Evolutionary conservation across 768 basidiomycete genomes (phyloP), one percentile per base, ranked within the genome.

Genomic region (Xerocomellus amylosporus): DNA sequence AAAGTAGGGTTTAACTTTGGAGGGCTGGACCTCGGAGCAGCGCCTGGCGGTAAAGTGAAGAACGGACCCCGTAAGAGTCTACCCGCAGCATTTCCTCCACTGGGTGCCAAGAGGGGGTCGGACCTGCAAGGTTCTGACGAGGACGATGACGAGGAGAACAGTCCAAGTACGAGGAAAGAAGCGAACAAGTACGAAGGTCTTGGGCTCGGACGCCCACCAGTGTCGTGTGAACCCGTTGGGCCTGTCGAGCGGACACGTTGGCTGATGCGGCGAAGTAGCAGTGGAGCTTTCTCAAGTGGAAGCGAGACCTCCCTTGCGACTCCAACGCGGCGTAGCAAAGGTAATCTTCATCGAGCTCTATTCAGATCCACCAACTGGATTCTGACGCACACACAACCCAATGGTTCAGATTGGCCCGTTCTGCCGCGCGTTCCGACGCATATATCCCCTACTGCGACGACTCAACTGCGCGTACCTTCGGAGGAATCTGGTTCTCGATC

Each of bases 271-370:
- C 77, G 90, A 56, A 90, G 84, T 53, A 91, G 88, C 64, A 90
- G 89, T 59, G 88, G 89, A 14, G 86, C 87, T 2, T 89, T 90
- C 62, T 90, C 89, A 12, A 86, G 82, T 58, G 83, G 87, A 19
- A 87, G 88, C 60, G 88, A 90, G 24, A 73, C 76, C 15, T 83
- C 79, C 36, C 70, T 75, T 42, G 81, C 75, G 34, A 88, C 88
- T 17, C 87, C 88, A 39, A 89, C 87, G 28, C 74, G 84, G 59
- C 67, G 68, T n/a, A 68, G 43, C 17, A 81, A 79, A 58, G 77
- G 75, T 60, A 74, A 77, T 61, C 78, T 79, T 55, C 68, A 74
- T 64, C 79, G 79, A 79, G 62, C 63, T 76, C 42, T 22, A 31
- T 48, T 41, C 15, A 48, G 36, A 47, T 55, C 45, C 15, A n/a